Conservation (phyloP, 2,329 filamentous ascomycete genomes). For the Trichothecium sympodiale region DNA sequence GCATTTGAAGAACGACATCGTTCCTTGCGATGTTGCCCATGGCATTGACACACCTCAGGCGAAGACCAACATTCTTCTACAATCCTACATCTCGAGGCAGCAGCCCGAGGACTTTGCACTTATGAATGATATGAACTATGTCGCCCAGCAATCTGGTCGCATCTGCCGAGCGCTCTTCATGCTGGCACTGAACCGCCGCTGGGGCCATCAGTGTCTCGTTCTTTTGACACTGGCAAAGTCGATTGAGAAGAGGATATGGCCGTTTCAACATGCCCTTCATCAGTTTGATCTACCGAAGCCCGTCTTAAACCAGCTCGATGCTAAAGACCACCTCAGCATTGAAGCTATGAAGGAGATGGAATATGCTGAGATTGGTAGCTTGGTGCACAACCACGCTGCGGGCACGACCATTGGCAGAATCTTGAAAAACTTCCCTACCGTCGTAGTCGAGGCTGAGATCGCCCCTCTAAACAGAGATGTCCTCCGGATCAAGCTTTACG, state of each 20-base stretch:
- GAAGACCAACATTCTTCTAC: slow-evolving; percentile 92
- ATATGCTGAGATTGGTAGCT: slow-evolving; percentile 71
- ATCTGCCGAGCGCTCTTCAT: slow-evolving; percentile 95
- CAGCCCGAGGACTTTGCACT: slow-evolving; percentile 90
- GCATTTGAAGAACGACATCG: slow-evolving; percentile 56
- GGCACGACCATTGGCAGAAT: slow-evolving; percentile 73
- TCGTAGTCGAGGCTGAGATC: slow-evolving; percentile 86
- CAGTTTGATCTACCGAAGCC: slow-evolving; percentile 87
- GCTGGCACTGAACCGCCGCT: slow-evolving; percentile 89
- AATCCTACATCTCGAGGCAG: slow-evolving; percentile 83
- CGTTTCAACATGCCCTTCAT: slow-evolving; percentile 86
- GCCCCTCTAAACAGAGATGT: slow-evolving; percentile 93
- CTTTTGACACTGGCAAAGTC: slow-evolving; percentile 89
- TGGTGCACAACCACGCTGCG: slow-evolving; percentile 86
- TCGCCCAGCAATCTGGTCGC: slow-evolving; percentile 88
- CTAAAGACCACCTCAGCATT: slow-evolving; percentile 66
- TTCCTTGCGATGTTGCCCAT: slow-evolving; percentile 72
- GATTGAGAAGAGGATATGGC: slow-evolving; percentile 93
- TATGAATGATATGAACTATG: slow-evolving; percentile 83
- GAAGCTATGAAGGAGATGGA: slow-evolving; percentile 91
- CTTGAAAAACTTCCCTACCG: slow-evolving; percentile 82
- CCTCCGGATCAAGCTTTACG: slow-evolving; percentile 73
- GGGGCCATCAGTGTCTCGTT: slow-evolving; percentile 92
- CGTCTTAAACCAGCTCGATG: slow-evolving; percentile 72
- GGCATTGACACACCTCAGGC: slow-evolving; percentile 61